Base-by-base conservation (phyloP, 2,329 filamentous ascomycete species). In the Cryphonectria parasitica region DNA sequence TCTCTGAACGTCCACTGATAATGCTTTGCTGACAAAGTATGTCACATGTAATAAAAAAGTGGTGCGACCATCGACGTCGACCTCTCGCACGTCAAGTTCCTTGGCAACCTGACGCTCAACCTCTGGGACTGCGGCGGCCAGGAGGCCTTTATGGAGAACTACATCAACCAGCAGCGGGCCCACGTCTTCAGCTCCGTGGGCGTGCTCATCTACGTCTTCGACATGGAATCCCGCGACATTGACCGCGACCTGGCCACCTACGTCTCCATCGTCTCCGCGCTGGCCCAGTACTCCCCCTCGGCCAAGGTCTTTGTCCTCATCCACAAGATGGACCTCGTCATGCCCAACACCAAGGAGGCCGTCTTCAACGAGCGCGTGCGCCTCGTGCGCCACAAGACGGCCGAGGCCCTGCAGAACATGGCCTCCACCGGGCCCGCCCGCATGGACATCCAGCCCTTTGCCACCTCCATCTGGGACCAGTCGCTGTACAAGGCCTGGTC, bases 51-150 rank as follows among this genome's bases (percentile, higher is more conserved):
- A 39, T 43, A 34, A n/a, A 56, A 31, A 66, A 89, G 87, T 69
- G 96, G 96, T 75, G 96, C 96, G 1, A 99, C 96, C 17, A 98
- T 99, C 79, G 96, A 99, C 79, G 96, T 99, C 72, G 96, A 99
- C 82, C 92, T 98, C 77, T 98, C 94, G 73, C 96, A 98, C 83
- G 96, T 98, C 82, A 97, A 97, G 81, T 99, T 99, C 83, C 92
- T 99, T 83, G 96, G 96, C 67, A 98, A 98, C 81, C 86, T 99
- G 67, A 98, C 96, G 68, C 88, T 99, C 76, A 98, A 99, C 82
- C 88, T 99, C 25, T 99, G 96, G 96, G 96, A 99, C 82, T 99
- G 96, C 80, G 96, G 96, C 83, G 96, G 95, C 71, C 96, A 99
- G 85, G 96, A 98, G 82, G 95, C 95, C 52, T 99, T 99, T 79